Evolutionary conservation across 352 stramenopile genomes (phyloP).

Genomic region (Pythium monospermum): DNA sequence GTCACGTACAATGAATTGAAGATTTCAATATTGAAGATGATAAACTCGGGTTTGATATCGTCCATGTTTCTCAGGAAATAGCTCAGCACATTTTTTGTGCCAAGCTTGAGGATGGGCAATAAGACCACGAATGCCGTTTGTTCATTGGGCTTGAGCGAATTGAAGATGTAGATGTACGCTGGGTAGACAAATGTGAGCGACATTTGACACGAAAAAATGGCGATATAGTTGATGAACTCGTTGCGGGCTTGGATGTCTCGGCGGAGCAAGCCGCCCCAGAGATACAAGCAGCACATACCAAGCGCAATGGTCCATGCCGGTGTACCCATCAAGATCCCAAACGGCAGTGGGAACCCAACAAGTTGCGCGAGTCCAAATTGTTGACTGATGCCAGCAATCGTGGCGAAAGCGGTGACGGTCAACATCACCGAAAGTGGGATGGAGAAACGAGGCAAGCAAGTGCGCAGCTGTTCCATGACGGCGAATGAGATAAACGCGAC

Average conservation of each 20-base stretch:
- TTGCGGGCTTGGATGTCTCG: slow-evolving; percentile 5
- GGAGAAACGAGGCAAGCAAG: background rate
- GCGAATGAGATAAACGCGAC: slow-evolving; percentile 22
- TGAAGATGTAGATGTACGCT: slow-evolving; percentile 10
- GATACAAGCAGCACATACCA: slow-evolving; percentile 18
- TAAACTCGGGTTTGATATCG: slow-evolving; percentile 21
- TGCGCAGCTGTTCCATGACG: slow-evolving; percentile 24
- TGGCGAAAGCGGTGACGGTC: slow-evolving; percentile 15
- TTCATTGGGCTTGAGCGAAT: background rate
- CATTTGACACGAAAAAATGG: too few species aligned
- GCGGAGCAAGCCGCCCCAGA: slow-evolving; percentile 23
- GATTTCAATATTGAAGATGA: slow-evolving; percentile 29
- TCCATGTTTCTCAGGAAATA: slow-evolving; percentile 3
- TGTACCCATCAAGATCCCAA: slow-evolving; percentile 24
- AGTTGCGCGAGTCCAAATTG: slow-evolving; percentile 18
- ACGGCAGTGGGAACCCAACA: slow-evolving; percentile 36
- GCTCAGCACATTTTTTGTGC: slow-evolving; percentile 2
- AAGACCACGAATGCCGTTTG: slow-evolving; percentile 4
- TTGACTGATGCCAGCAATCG: slow-evolving; percentile 8
- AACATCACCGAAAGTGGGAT: slow-evolving; percentile 3
- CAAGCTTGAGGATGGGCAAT: slow-evolving; percentile 4
- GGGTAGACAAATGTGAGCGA: slow-evolving; percentile 12
- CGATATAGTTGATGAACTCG: slow-evolving; percentile 20
- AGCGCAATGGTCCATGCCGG: slow-evolving; percentile 20
- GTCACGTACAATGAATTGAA: slow-evolving; percentile 32